Percentiles rank a stretch among this genome's conserved stretches.
These are phyloP conservation scores for Tylopilus sp. DNA, from an alignment of 1,284 basidiomycete species.

Conservation along the genomic window DNA sequence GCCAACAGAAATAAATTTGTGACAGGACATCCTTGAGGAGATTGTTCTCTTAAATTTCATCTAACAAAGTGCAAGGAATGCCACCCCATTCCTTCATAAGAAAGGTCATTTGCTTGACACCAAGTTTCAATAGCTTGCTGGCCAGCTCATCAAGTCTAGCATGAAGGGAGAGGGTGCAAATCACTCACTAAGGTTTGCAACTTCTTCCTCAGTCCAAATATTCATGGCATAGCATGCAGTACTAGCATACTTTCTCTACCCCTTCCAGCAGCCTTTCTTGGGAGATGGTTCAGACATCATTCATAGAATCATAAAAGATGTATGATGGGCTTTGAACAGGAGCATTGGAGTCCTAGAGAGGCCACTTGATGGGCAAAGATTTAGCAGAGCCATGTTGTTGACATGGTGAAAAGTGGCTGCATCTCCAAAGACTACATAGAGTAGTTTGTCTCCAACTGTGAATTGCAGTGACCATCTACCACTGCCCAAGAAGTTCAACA, in stretches of 20 bases:
- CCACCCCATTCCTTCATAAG: slow-evolving; percentile 1
- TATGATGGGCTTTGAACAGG: no score
- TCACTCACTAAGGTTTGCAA: not conserved
- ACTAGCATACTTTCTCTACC: not conserved
- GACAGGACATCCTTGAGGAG: not conserved
- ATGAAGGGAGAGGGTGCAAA: not conserved
- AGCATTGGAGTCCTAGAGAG: slow-evolving; percentile 13
- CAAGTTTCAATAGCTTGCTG: not conserved
- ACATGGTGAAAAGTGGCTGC: not conserved
- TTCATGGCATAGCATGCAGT: slow-evolving; percentile 2
- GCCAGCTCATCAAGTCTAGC: not conserved
- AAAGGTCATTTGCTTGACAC: not conserved
- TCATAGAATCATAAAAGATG: not conserved
- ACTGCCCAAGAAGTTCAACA: not conserved
- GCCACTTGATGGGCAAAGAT: slow-evolving; percentile 7
- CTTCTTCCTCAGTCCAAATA: not conserved
- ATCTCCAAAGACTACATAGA: not conserved
- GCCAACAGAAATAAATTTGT: slow-evolving; percentile 10
- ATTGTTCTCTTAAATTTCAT: not conserved
- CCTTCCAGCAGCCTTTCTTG: not conserved
- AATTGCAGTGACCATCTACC: not conserved
- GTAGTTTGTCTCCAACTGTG: no score
- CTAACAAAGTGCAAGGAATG: not conserved
- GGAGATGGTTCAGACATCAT: slow-evolving; percentile 7
- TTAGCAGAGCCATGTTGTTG: no score